Base-by-base conservation (phyloP, 805 yeast genomes). In the Yarrowia sp. region DNA sequence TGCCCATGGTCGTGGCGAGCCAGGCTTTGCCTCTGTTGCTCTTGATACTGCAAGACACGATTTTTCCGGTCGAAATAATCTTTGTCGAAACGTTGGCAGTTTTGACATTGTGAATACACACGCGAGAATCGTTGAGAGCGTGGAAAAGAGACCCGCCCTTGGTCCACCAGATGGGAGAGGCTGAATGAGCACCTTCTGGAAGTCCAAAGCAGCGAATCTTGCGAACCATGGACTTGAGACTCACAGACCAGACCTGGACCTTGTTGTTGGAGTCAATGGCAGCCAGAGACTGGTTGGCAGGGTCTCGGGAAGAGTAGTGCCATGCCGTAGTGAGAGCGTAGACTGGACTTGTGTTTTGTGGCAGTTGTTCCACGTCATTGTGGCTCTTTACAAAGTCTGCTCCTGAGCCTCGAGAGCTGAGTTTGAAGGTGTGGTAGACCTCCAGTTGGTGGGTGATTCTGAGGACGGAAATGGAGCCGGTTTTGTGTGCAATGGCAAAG, bases 201-300 rank as follows among this genome's bases (percentile, higher is more conserved):
- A 61, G 44, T 12, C 44, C 40, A 28, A 64, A 46, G 44, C 64
- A 48, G 19, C 66, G 33, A 16, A 64, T 64, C 44, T 64, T 58
- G 5, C 62, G 5, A 19, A 54, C 59, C 16, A 36, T 21, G 17
- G 26, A 8, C 19, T 54, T 54, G 11, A 64, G n/a, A n/a, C 26
- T 43, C 21, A 64, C 49, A 19, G 65, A 38, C 66, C 66, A 64
- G 4, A 64, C 66, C 36, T 44, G 56, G n/a, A 64, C 22, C 33
- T 54, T 44, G 46, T 61, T 63, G 61, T 43, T 59, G n/a, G 52
- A 52, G 36, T 64, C 66, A 12, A 64, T 26, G 8, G 59, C 46
- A 7, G 66, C 66, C 26, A 64, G 24, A 1, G 62, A 59, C 35
- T 64, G 66, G 33, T 33, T 40, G 11, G 51, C 21, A 5, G 33